Evolutionary conservation across 1,284 basidiomycete species (phyloP), one percentile per base, ranked within the genome.

Genomic region (Schizopora paradoxa): DNA sequence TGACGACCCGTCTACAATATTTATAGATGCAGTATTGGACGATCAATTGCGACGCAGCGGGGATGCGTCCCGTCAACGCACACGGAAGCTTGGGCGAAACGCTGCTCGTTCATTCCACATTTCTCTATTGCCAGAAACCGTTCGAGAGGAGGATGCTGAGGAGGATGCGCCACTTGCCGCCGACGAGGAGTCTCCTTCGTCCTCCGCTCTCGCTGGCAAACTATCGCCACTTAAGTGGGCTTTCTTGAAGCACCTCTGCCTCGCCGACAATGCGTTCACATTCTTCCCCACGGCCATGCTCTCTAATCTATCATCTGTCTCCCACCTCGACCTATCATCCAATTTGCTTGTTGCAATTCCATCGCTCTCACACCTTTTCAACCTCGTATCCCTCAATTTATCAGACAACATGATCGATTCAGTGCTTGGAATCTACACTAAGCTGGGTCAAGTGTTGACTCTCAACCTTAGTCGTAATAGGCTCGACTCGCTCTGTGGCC

Each of bases 341-440:
- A 94, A 94, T 57, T 79, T 97, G 6, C 79, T 99, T 34, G 80
- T 91, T 25, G 85, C 86, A 11, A 76, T 97, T 21, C 92, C 91
- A 0, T 67, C 84, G 2, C 74, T 98, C 14, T 76, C 81, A 4
- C 61, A 71, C 0, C 76, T 97, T 6, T 79, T 83, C 57, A 85
- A 81, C 51, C 86, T 98, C 38, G 66, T 78, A 35, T 89, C 86
- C 25, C 83, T 99, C 57, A 95, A 96, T 65, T 77, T 99, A 14
- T 76, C 87, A 13, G 86, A 93, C 65, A 98, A 99, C 69, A 87
- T 98, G 77, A 93, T 99, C 55, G 92, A 95, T 58, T 94, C 93
- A 5, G 86, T 97, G 13, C 76, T 94, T 3, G 90, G 88, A 22
- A 92, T 94, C 41, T 87, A 91, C 58, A 77, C 77, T 27, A 77